Conservation (phyloP, 495 filamentous ascomycete genomes). For the Neurospora sp. region DNA sequence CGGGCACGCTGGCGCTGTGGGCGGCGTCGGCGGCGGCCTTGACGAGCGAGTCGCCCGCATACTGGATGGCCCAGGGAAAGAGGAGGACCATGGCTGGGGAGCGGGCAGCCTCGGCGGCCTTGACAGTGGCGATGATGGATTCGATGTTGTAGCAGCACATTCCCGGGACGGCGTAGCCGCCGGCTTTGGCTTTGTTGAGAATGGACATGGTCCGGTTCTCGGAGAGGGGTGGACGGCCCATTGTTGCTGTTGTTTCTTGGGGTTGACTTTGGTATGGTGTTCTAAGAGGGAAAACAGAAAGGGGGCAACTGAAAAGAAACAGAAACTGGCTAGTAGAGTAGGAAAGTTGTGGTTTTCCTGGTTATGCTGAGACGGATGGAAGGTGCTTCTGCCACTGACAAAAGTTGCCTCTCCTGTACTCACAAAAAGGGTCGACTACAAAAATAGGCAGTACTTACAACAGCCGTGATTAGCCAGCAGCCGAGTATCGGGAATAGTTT, state of each 20-base stretch:
- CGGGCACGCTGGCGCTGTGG: conserved; percentile 54
- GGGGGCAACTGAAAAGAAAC: background rate
- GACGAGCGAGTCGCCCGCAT: conserved; percentile 46
- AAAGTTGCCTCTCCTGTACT: background rate
- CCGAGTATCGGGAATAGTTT: background rate
- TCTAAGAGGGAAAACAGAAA: background rate
- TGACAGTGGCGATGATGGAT: conserved; percentile 68
- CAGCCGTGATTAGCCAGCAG: background rate
- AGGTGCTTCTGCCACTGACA: background rate
- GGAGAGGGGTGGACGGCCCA: conserved; percentile 38
- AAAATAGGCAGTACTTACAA: background rate
- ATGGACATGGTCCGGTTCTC: conserved; percentile 59
- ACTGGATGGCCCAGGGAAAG: conserved; percentile 78
- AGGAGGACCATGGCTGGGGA: conserved; percentile 76
- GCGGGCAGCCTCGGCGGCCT: conserved; percentile 61
- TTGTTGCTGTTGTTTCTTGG: conserved; percentile 19
- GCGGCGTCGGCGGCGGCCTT: conserved; percentile 35
- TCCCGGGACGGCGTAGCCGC: conserved; percentile 61
- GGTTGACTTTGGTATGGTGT: background rate
- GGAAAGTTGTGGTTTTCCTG: background rate
- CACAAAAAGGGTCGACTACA: background rate
- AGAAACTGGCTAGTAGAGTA: background rate
- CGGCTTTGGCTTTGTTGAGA: conserved; percentile 54
- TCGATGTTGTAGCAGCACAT: conserved; percentile 87
- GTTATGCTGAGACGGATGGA: background rate